These are phyloP conservation scores for Rauvolfia tetraphylla DNA, from an alignment of 257 asterid genomes.

Conservation along the genomic window DNA sequence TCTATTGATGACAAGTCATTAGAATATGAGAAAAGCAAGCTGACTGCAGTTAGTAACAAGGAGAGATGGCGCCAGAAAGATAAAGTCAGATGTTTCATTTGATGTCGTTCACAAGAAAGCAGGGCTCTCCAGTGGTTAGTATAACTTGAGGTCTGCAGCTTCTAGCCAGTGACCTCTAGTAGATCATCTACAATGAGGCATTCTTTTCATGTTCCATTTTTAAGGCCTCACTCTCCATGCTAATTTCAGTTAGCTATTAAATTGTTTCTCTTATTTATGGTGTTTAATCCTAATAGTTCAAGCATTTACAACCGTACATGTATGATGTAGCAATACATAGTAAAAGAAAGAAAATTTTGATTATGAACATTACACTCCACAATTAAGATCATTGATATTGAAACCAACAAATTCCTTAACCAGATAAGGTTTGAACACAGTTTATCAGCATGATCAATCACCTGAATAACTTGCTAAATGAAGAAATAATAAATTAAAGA, in stretches of 20 bases:
- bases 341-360: not conserved
- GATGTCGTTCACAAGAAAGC: not conserved
- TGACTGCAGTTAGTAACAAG: not conserved
- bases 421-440: not conserved
- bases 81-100: not conserved
- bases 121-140: not conserved
- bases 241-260: slow-evolving; percentile 3
- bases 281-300: not conserved
- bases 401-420: not conserved
- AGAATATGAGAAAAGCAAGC: not conserved
- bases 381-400: not conserved
- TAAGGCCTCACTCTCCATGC: not conserved
- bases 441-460: not conserved
- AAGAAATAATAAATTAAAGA: not conserved
- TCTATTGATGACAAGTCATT: not conserved
- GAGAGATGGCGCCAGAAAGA: not conserved
- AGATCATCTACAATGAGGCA: not conserved
- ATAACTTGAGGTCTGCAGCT: not conserved
- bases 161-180: not conserved
- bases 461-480: not conserved
- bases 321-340: not conserved
- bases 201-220: not conserved
- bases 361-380: not conserved
- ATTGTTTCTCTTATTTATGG: not conserved
- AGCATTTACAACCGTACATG: not conserved